These are phyloP conservation scores for Micractinium sp. DNA, from an alignment of 139 green algal species.

Conservation along the genomic window DNA sequence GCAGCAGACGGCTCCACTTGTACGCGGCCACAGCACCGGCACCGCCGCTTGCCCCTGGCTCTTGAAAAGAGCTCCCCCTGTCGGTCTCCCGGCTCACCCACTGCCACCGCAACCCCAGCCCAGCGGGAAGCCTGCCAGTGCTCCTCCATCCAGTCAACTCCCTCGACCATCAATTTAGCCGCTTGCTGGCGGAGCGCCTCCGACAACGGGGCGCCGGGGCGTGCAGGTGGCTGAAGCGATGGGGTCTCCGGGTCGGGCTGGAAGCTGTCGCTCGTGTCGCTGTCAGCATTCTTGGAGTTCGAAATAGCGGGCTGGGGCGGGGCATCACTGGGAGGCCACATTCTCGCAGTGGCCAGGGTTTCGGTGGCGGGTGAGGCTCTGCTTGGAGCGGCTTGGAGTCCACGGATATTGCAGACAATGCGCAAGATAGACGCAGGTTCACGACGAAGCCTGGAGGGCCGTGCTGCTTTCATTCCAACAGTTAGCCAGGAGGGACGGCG, in stretches of 20 bases:
- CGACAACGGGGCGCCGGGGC: not conserved
- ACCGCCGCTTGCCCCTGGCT: not conserved
- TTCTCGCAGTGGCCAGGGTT: too few relatives aligned
- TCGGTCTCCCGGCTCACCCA: not conserved
- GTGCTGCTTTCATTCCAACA: too few relatives aligned
- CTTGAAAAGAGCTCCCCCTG: too few relatives aligned
- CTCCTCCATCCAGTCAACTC: conserved; percentile 1
- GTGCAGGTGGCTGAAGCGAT: not conserved
- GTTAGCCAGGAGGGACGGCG: too few relatives aligned
- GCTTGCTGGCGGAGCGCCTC: not conserved
- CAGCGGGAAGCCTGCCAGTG: not conserved
- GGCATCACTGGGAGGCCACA: too few relatives aligned
- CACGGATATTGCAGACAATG: too few relatives aligned
- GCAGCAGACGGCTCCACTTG: not conserved
- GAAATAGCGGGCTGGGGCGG: too few relatives aligned
- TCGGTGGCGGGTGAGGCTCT: too few relatives aligned
- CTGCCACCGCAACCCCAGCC: not conserved
- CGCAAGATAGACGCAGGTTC: too few relatives aligned
- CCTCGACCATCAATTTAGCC: not conserved
- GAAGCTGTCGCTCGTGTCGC: not conserved
- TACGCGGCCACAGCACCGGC: not conserved
- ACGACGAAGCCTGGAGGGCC: too few relatives aligned
- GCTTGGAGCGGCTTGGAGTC: too few relatives aligned
- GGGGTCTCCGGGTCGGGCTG: not conserved
- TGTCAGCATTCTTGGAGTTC: too few relatives aligned